These are phyloP conservation scores for Glutinoglossum americanum DNA, from an alignment of 495 filamentous ascomycete species.

Conservation along the genomic window DNA sequence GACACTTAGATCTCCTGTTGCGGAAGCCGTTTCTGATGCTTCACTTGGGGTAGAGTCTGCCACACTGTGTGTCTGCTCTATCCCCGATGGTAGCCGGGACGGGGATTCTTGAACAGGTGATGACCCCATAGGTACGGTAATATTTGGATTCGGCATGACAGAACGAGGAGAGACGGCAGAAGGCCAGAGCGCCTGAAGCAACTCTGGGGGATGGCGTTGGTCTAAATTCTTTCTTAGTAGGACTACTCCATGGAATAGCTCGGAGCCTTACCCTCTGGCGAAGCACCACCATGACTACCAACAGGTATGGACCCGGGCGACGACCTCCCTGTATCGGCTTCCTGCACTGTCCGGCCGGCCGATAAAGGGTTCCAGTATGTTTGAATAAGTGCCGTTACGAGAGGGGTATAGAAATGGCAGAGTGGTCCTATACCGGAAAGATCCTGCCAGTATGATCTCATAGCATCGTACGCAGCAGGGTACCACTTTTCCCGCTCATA, in stretches of 20 bases:
- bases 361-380: not conserved
- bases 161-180: too few species aligned
- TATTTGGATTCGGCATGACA: too few species aligned
- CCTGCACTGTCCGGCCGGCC: not conserved
- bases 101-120: too few species aligned
- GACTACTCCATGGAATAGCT: not conserved
- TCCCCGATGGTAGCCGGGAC: too few species aligned
- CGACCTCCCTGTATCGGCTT: not conserved
- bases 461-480: not conserved
- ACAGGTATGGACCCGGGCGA: not conserved
- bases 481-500: not conserved
- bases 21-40: too few species aligned
- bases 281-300: not conserved
- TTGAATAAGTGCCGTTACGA: not conserved
- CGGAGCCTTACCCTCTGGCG: not conserved
- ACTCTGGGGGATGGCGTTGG: too few species aligned
- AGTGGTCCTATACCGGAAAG: not conserved
- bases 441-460: not conserved
- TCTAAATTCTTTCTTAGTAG: not conserved
- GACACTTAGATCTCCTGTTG: too few species aligned
- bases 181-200: too few species aligned
- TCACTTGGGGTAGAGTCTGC: too few species aligned
- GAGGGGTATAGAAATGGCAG: not conserved
- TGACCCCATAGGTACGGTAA: too few species aligned
- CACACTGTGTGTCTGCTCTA: too few species aligned